phyloP scores from a whole-genome alignment of 129 eudicot species.

The Saposhnikovia divaricata region DNA sequence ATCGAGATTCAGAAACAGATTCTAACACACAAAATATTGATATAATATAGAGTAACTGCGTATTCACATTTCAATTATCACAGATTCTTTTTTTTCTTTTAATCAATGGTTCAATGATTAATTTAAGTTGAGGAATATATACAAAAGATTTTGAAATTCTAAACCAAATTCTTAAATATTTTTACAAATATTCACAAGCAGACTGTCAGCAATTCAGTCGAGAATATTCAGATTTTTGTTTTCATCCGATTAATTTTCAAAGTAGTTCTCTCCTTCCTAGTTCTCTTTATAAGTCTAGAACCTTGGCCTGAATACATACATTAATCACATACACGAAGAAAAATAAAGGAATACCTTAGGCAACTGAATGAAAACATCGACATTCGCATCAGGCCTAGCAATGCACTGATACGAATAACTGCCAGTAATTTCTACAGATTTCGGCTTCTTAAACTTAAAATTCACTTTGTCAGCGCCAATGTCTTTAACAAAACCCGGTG shows the following conservation, averaged over 20 bases:
- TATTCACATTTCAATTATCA: not conserved
- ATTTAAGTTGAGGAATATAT: too few relatives aligned
- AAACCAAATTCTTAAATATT: not conserved
- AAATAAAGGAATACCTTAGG: conserved; percentile 59
- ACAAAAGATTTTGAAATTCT: not conserved
- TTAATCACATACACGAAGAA: not conserved
- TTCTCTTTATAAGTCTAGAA: too few relatives aligned
- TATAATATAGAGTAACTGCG: too few relatives aligned
- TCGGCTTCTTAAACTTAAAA: conserved; percentile 69
- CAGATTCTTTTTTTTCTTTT: not conserved
- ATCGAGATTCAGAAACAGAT: not conserved
- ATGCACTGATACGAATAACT: conserved; percentile 66
- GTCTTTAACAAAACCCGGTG: conserved; percentile 72
- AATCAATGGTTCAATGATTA: not conserved
- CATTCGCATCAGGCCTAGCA: conserved; percentile 65
- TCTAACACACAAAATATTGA: not conserved
- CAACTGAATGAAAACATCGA: conserved; percentile 62
- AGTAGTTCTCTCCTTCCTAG: too few relatives aligned
- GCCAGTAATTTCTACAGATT: conserved; percentile 57
- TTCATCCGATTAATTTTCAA: too few relatives aligned
- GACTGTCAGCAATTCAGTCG: not conserved
- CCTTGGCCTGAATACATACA: not conserved
- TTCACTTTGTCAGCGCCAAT: conserved; percentile 89
- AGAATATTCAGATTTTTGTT: too few relatives aligned
- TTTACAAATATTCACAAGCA: not conserved